Evolutionary conservation across 1,139 yeast species (phyloP).

Genomic region (Nakaseomyces glabratus): DNA sequence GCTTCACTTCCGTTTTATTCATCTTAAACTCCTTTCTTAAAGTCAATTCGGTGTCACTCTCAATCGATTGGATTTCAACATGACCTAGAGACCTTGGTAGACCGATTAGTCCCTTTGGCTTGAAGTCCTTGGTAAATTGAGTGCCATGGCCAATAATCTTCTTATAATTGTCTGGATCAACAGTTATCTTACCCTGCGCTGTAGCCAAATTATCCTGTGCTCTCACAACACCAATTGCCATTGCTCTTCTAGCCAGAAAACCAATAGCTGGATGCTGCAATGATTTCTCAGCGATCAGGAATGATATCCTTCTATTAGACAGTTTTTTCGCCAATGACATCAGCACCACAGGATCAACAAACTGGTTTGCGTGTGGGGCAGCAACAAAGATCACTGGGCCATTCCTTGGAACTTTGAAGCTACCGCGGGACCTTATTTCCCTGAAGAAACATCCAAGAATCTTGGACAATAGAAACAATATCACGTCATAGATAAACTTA

Average conservation of each 20-base stretch:
- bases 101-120: constrained; percentile 60
- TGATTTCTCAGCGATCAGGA: constrained; percentile 79
- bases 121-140: constrained; percentile 55
- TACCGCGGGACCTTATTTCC: constrained; percentile 85
- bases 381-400: constrained; percentile 94
- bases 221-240: constrained; percentile 82
- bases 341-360: constrained; percentile 80
- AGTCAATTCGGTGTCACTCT: constrained; percentile 66
- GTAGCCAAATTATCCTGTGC: constrained; percentile 73
- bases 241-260: constrained; percentile 59
- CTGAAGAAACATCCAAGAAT: constrained; percentile 64
- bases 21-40: constrained; percentile 65
- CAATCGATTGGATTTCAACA: constrained; percentile 57
- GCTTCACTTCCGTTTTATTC: constrained; percentile 35
- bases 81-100: constrained; percentile 76
- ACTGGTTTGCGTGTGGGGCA: constrained; percentile 97
- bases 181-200: constrained; percentile 50
- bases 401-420: constrained; percentile 63
- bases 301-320: constrained; percentile 68
- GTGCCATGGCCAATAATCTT: constrained; percentile 60
- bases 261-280: constrained; percentile 64
- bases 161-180: constrained; percentile 43
- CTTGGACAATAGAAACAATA: constrained; percentile 39
- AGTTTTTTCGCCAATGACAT: constrained; percentile 74
- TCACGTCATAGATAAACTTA: constrained; percentile 39